Evolutionary conservation across 305 asterid species (phyloP).

Genomic region (Fraxinus platypoda): DNA sequence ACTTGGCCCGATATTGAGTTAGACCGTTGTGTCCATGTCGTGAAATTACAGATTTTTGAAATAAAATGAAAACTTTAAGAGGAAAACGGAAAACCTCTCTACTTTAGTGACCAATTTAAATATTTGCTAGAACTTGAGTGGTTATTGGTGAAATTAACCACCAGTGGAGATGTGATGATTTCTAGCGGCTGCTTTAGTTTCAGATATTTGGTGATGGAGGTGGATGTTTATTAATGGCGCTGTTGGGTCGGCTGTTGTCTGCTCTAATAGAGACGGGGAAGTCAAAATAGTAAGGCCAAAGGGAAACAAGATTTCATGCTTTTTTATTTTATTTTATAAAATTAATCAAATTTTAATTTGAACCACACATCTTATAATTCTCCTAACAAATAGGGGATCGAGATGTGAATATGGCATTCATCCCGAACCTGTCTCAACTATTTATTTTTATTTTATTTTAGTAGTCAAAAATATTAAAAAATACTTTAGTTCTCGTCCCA

Average conservation of each 20-base stretch:
- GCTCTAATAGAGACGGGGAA: neutral
- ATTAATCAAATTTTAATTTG: neutral
- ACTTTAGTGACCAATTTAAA: neutral
- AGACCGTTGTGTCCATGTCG: neutral
- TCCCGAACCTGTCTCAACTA: neutral
- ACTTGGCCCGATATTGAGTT: neutral
- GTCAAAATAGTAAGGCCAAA: neutral
- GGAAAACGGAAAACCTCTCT: neutral
- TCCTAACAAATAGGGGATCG: neutral
- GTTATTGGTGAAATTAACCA: neutral
- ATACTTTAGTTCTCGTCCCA: neutral
- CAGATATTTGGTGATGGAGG: neutral
- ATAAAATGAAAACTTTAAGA: neutral
- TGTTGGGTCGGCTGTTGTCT: neutral
- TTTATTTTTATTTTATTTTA: too few relatives aligned
- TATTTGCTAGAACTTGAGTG: neutral
- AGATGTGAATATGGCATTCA: neutral
- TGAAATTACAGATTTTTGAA: neutral
- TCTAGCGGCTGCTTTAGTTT: neutral
- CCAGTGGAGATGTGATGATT: neutral
- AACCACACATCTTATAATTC: neutral
- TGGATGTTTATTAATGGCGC: neutral
- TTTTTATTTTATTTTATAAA: too few relatives aligned
- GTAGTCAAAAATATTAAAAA: neutral
- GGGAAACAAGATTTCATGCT: neutral